These are phyloP conservation scores for Pythium phragmiticola DNA, from an alignment of 352 stramenopile genomes.

Conservation along the genomic window DNA sequence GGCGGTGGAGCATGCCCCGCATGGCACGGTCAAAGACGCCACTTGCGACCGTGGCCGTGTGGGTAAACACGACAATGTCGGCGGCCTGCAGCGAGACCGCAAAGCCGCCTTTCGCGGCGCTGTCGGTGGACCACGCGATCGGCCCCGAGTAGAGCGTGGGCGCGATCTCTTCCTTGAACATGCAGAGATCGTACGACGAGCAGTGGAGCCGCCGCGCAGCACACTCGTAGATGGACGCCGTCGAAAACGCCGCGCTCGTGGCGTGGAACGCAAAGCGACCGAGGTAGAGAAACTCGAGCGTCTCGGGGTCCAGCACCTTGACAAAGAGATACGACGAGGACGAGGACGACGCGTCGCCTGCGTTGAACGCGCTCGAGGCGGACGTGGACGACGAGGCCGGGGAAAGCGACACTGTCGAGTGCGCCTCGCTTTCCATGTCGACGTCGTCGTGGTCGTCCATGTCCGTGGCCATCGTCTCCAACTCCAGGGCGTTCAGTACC, in stretches of 20 bases:
- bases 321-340: conserved; percentile 50
- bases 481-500: conserved; percentile 27
- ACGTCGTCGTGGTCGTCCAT: conserved; percentile 8
- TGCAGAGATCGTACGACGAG: conserved; percentile 42
- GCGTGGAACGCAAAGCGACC: conserved; percentile 35
- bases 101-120: conserved; percentile 17
- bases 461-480: neutral
- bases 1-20: conserved; percentile 34
- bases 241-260: conserved; percentile 25
- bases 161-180: conserved; percentile 79
- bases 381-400: conserved; percentile 5
- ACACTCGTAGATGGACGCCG: conserved; percentile 45
- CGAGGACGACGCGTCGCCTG: neutral
- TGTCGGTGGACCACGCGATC: conserved; percentile 37
- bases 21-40: conserved; percentile 29
- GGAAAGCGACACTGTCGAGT: neutral
- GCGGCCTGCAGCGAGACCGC: conserved; percentile 35
- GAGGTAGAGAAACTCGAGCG: conserved; percentile 41
- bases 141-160: conserved; percentile 50
- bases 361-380: neutral
- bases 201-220: conserved; percentile 42
- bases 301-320: conserved; percentile 54
- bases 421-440: conserved; percentile 13
- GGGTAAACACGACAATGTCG: conserved; percentile 67
- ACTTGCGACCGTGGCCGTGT: conserved; percentile 22